These are phyloP conservation scores for Cardamine resedifolia DNA, from an alignment of 345 rosid genomes.

Conservation along the genomic window DNA sequence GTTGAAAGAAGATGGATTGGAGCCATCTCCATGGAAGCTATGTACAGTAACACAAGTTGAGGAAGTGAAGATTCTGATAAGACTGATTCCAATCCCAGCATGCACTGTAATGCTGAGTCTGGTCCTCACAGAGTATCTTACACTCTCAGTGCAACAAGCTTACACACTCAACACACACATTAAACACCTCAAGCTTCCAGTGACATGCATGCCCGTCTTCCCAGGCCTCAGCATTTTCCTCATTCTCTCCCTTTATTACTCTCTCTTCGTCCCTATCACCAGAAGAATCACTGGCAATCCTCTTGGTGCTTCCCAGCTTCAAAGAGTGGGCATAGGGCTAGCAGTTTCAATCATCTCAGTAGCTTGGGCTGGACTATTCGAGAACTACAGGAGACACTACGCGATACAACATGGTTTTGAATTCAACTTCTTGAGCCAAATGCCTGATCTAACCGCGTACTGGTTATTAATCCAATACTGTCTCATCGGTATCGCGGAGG, in stretches of 20 bases:
- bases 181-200: conserved; percentile 72
- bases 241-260: conserved; percentile 66
- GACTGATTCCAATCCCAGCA: conserved; percentile 74
- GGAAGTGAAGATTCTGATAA: conserved; percentile 83
- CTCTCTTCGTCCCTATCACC: conserved; percentile 66
- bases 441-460: conserved; percentile 72
- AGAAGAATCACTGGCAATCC: conserved; percentile 83
- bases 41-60: conserved; percentile 94
- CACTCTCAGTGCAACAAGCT: conserved; percentile 91
- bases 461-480: conserved; percentile 88
- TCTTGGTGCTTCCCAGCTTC: conserved; percentile 93
- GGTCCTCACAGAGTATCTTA: conserved; percentile 71
- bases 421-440: conserved; percentile 54
- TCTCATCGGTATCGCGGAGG: conserved; percentile 87
- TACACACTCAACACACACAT: conserved; percentile 74
- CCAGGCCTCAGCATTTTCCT: conserved; percentile 90
- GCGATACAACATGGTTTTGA: conserved; percentile 62
- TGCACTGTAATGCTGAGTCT: conserved; percentile 68
- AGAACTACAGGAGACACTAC: conserved; percentile 70
- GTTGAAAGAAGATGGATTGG: conserved; percentile 66
- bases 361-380: conserved; percentile 75
- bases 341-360: conserved; percentile 67
- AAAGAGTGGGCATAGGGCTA: conserved; percentile 76
- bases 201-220: conserved; percentile 92
- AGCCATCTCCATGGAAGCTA: conserved; percentile 81